Evolutionary conservation across 257 asterid species (phyloP), one percentile per base, ranked within the genome.

Genomic region (Cynanchum wilfordii): DNA sequence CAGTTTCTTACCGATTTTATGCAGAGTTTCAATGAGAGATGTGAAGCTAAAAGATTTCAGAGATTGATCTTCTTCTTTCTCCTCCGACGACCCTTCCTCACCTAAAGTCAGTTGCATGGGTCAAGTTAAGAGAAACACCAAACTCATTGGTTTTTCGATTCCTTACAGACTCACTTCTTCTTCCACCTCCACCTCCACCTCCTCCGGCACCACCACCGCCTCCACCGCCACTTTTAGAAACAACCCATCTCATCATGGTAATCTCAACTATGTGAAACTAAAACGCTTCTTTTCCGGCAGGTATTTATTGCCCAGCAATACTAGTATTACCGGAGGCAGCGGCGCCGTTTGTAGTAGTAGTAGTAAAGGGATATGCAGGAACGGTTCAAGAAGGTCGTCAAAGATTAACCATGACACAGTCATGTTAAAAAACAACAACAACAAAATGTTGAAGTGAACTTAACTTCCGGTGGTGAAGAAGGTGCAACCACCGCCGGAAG

Each of bases 41-140:
- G 83, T 86, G 0, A 82, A 73, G 20, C 70, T 78, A 27, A 69
- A 81, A 66, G 78, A 63, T 72, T 60, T 11, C 73, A 79, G n/a
- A n/a, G 71, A 69, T 54, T 80, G 77, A 0, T 44, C 81, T 10
- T 24, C 84, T 42, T 59, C 80, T 33, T 33, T 33, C 33, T 44
- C 56, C 73, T 72, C 72, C 57, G 83, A 71, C 44, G 96, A 86
- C 38, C 98, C 98, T 56, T 81, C 95, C 22, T 93, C 98, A 54
- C 98, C 98, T 2, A 89, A 80, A 76, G 97, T 93, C 74, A 86
- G 92, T 44, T 93, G 98, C 86, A 88, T 87, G 71, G 98, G 97
- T 76, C 93, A 93, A 70, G 95, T 93, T 76, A 89, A 93, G 56
- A 80, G 86, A 70, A 89, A 68, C 95, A 87, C 78, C 84, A 90